Evolutionary conservation across 352 stramenopile genomes (phyloP).

Genomic region (Globisporangium nodosum): DNA sequence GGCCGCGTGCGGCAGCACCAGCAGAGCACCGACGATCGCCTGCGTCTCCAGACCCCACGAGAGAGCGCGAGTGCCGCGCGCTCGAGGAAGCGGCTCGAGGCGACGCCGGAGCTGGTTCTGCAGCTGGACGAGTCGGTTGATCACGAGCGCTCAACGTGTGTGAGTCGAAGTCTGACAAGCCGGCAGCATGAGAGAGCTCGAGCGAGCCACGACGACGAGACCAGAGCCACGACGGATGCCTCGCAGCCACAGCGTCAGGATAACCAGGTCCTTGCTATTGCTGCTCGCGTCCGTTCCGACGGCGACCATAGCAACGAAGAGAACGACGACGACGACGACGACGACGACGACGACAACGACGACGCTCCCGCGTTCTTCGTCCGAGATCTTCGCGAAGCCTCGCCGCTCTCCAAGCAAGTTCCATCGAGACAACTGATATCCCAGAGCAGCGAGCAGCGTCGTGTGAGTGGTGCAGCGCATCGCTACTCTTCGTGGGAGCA

Average conservation of each 20-base stretch:
- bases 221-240: neutral
- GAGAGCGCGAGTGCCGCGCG: too few species aligned
- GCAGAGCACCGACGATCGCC: neutral
- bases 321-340: constrained; percentile 14
- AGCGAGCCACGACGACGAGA: neutral
- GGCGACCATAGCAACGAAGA: neutral
- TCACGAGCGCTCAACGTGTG: constrained; percentile 2
- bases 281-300: neutral
- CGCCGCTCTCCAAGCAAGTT: neutral
- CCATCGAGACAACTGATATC: too few species aligned
- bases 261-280: neutral
- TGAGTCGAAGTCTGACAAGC: neutral
- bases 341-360: constrained; percentile 22
- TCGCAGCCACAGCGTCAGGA: neutral
- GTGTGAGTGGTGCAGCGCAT: neutral
- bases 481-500: constrained; percentile 9
- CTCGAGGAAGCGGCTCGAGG: neutral
- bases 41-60: neutral
- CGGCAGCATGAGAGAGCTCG: neutral
- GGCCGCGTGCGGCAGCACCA: constrained; percentile 13
- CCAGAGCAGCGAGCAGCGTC: too few species aligned
- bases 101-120: neutral
- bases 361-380: constrained; percentile 39
- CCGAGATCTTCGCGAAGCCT: constrained; percentile 9
- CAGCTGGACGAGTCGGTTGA: constrained; percentile 16